phyloP scores from a whole-genome alignment of 108 stramenopile genomes.

The Licmophora abbreviata region DNA sequence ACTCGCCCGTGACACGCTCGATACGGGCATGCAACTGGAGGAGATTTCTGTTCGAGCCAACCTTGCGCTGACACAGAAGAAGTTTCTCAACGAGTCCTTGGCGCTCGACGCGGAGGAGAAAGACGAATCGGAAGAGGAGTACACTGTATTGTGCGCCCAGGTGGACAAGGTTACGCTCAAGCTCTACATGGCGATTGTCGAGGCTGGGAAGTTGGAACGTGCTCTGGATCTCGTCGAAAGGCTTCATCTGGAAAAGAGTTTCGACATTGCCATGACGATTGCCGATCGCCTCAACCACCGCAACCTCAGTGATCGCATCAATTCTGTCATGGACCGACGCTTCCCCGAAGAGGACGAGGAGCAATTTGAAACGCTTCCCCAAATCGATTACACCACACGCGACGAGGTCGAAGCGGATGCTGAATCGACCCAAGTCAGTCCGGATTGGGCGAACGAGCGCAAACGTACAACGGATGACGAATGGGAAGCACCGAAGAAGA shows the following conservation, averaged over 20 bases:
- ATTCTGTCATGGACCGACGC: conserved; percentile 36
- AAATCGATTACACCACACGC: background rate
- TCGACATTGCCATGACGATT: conserved; percentile 58
- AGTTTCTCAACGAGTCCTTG: conserved; percentile 35
- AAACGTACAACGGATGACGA: conserved; percentile 6
- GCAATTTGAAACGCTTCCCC: background rate
- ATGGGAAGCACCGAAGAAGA: background rate
- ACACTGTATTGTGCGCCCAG: conserved; percentile 42
- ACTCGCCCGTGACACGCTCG: conserved; percentile 30
- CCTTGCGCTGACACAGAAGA: conserved; percentile 59
- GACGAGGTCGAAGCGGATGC: background rate
- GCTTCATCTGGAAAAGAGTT: conserved; percentile 60
- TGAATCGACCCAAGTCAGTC: background rate
- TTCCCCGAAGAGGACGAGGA: conserved; percentile 31
- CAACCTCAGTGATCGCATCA: conserved; percentile 51
- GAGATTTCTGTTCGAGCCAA: conserved; percentile 66
- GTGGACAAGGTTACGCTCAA: conserved; percentile 77
- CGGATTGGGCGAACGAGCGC: background rate
- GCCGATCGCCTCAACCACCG: conserved; percentile 46
- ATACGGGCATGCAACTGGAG: conserved; percentile 39
- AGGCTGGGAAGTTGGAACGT: conserved; percentile 61
- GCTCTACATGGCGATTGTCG: conserved; percentile 46
- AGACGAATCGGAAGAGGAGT: conserved; percentile 56
- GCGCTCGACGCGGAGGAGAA: conserved; percentile 20
- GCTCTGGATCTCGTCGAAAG: conserved; percentile 59